Conservation (phyloP, 2,329 filamentous ascomycete species). For the Pseudonectria foliicola region DNA sequence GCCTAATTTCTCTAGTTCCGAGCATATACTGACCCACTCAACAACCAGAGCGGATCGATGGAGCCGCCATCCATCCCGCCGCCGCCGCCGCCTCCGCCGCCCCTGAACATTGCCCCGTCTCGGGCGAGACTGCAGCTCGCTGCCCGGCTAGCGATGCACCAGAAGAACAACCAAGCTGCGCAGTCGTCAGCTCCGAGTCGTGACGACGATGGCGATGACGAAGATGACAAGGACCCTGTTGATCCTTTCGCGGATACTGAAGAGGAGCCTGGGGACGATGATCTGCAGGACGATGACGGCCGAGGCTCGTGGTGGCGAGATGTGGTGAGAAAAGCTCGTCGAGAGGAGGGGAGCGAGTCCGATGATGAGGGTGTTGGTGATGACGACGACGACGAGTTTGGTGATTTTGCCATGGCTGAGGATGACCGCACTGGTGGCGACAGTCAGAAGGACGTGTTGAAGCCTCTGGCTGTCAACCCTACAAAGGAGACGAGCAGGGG, state of each 20-base stretch:
- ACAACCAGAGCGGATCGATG: slow-evolving; percentile 38
- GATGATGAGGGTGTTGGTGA: slow-evolving; percentile 45
- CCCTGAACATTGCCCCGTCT: slow-evolving; percentile 78
- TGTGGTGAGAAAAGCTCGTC: slow-evolving; percentile 31
- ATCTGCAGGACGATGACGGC: slow-evolving; percentile 22
- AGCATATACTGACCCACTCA: slow-evolving; percentile 50
- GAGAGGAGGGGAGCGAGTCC: slow-evolving; percentile 38
- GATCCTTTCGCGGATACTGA: slow-evolving; percentile 43
- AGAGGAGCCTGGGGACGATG: slow-evolving; percentile 46
- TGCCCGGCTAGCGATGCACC: slow-evolving; percentile 71
- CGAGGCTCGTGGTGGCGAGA: slow-evolving; percentile 45
- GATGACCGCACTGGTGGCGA: slow-evolving; percentile 29
- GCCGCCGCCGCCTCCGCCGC: slow-evolving; percentile 62
- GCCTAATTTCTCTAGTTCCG: slow-evolving; percentile 43
- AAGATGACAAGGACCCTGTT: slow-evolving; percentile 32
- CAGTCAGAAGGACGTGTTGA: slow-evolving; percentile 40
- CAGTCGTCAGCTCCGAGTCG: slow-evolving; percentile 37
- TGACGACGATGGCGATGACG: slow-evolving; percentile 24
- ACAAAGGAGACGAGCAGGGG: slow-evolving; percentile 32
- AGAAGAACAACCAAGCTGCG: slow-evolving; percentile 50
- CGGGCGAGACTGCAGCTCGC: slow-evolving; percentile 84
- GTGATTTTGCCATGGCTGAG: slow-evolving; percentile 62
- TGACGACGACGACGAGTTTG: slow-evolving; percentile 59
- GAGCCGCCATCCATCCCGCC: slow-evolving; percentile 52
- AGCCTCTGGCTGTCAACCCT: slow-evolving; percentile 49